A percentile compares a stretch with the other conserved stretches of the same genome.
These are phyloP conservation scores for Plasmodium fragile DNA, from an alignment of 169 alveolate species.

Conservation along the genomic window DNA sequence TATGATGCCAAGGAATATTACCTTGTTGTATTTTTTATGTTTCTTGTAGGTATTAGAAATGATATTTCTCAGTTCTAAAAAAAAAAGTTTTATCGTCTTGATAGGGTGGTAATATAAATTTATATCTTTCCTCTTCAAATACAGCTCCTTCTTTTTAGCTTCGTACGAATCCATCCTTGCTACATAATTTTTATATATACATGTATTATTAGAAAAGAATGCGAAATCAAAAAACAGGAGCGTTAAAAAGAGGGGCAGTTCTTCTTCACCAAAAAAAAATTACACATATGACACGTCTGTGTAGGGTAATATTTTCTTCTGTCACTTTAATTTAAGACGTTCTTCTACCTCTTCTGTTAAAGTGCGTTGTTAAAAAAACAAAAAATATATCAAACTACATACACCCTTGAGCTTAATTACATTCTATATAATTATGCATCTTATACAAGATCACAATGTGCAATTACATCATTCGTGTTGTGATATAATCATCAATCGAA, in stretches of 20 bases:
- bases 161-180: conserved; percentile 62
- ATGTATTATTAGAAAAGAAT: conserved; percentile 31
- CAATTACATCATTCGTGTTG: background rate
- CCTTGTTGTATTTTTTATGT: conserved; percentile 66
- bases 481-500: background rate
- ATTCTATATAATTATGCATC: background rate
- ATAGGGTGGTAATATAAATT: conserved; percentile 69
- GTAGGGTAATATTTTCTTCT: background rate
- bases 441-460: background rate
- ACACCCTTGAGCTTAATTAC: background rate
- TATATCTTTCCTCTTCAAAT: conserved; percentile 66
- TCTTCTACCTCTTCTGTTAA: background rate
- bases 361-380: conserved; percentile 9
- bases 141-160: conserved; percentile 65
- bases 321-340: background rate
- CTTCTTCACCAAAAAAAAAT: background rate
- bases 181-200: conserved; percentile 32
- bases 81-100: conserved; percentile 48
- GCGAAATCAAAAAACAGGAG: background rate
- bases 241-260: background rate
- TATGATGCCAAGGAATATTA: conserved; percentile 20
- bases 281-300: background rate
- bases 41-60: conserved; percentile 20
- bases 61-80: conserved; percentile 45
- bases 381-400: background rate